Percentiles rank a stretch among this genome's conserved stretches.
phyloP scores from a whole-genome alignment of 2,329 filamentous ascomycete species.

The Cytospora piceae region DNA sequence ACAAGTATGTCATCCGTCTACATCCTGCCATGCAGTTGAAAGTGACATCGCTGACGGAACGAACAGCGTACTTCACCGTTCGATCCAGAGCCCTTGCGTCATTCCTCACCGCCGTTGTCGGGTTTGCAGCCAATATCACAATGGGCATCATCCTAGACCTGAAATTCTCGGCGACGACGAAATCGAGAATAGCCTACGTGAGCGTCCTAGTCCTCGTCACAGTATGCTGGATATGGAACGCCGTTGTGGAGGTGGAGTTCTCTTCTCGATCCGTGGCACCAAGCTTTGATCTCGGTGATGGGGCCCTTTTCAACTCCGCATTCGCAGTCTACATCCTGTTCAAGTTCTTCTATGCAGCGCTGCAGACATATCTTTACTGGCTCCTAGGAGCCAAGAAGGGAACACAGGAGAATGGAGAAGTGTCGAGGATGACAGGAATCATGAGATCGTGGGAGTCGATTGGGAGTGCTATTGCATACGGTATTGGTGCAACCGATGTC shows the following conservation, averaged over 20 bases:
- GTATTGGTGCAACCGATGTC: slow-evolving; percentile 38
- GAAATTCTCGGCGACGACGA: slow-evolving; percentile 6
- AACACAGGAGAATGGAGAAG: slow-evolving; percentile 38
- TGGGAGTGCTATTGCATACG: slow-evolving; percentile 40
- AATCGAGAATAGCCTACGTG: slow-evolving; percentile 17
- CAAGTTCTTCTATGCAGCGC: slow-evolving; percentile 35
- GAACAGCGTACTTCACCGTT: slow-evolving; percentile 45
- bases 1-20: slow-evolving; percentile 32
- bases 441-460: slow-evolving; percentile 40
- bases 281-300: slow-evolving; percentile 20
- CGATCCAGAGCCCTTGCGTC: slow-evolving; percentile 44
- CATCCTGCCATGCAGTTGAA: neutral
- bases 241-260: slow-evolving; percentile 17
- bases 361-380: slow-evolving; percentile 36
- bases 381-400: slow-evolving; percentile 35
- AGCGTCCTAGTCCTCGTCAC: slow-evolving; percentile 17
- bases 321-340: slow-evolving; percentile 34
- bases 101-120: slow-evolving; percentile 43
- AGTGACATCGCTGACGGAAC: neutral
- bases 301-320: slow-evolving; percentile 20
- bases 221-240: slow-evolving; percentile 24
- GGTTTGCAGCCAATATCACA: slow-evolving; percentile 34
- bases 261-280: slow-evolving; percentile 19
- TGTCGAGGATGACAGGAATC: slow-evolving; percentile 39
- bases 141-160: slow-evolving; percentile 17